These are phyloP conservation scores for Sapria himalayana DNA, from an alignment of 345 rosid genomes.

Conservation along the genomic window DNA sequence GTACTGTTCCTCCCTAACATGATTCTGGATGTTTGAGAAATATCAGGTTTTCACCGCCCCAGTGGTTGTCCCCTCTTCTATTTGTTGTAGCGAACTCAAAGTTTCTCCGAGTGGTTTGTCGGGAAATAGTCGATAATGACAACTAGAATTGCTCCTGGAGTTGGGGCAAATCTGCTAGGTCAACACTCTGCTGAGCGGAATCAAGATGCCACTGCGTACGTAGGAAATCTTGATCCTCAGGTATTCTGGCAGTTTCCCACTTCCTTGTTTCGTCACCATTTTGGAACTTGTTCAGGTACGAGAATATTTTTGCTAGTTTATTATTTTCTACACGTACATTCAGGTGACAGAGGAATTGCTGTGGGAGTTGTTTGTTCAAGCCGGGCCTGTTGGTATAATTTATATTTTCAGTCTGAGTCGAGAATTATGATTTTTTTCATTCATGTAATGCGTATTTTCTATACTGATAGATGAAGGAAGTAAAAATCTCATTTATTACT, in stretches of 20 bases:
- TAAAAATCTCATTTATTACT: no score
- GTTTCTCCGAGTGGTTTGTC: not conserved
- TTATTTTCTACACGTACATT: not conserved
- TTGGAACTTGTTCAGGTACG: no score
- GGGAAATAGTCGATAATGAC: conserved; percentile 25
- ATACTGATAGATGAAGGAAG: no score
- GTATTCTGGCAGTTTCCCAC: no score
- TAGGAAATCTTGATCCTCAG: conserved; percentile 77
- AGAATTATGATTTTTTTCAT: not conserved
- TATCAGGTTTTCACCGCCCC: no score
- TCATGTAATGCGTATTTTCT: no score
- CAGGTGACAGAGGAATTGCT: conserved; percentile 74
- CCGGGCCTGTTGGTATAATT: conserved; percentile 78
- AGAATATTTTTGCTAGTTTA: no score
- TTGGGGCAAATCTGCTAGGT: conserved; percentile 90
- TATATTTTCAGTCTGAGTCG: not conserved
- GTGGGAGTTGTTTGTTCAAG: conserved; percentile 94
- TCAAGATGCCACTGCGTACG: conserved; percentile 96
- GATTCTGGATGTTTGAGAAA: no score
- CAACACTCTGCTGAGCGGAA: conserved; percentile 96
- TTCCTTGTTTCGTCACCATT: not conserved
- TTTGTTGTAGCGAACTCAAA: no score
- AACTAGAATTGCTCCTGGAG: conserved; percentile 90
- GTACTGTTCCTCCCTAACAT: no score
- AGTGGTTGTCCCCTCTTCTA: no score